Evolutionary conservation across 2,329 filamentous ascomycete genomes (phyloP).

Genomic region (Mycosphaerella sp.): DNA sequence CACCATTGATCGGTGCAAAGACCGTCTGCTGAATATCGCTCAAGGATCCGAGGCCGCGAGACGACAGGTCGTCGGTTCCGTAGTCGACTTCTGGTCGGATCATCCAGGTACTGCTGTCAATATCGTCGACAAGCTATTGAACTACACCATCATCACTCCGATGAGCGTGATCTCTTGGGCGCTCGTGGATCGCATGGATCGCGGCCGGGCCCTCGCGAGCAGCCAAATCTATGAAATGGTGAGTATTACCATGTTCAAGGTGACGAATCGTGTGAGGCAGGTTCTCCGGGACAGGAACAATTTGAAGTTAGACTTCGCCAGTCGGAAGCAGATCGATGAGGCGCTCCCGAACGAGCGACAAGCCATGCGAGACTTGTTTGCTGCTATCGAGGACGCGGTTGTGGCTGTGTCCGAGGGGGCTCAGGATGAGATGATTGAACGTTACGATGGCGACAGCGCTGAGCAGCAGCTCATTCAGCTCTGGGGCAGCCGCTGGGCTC

Average conservation of each 20-base stretch:
- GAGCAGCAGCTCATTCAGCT: slow-evolving; percentile 60
- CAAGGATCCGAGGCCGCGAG: slow-evolving; percentile 67
- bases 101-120: slow-evolving; percentile 88
- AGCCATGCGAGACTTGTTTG: slow-evolving; percentile 74
- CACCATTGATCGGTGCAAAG: slow-evolving; percentile 91
- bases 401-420: slow-evolving; percentile 63
- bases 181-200: slow-evolving; percentile 57
- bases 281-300: slow-evolving; percentile 60
- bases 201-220: slow-evolving; percentile 55
- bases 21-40: slow-evolving; percentile 73
- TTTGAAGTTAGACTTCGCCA: slow-evolving; percentile 50
- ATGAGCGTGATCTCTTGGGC: slow-evolving; percentile 85
- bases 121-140: slow-evolving; percentile 93
- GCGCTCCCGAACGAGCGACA: slow-evolving; percentile 62
- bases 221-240: slow-evolving; percentile 85
- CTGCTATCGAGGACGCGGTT: slow-evolving; percentile 70
- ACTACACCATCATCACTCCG: slow-evolving; percentile 90
- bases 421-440: slow-evolving; percentile 70
- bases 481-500: slow-evolving; percentile 82
- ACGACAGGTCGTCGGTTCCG: slow-evolving; percentile 80
- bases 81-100: slow-evolving; percentile 87
- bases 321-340: slow-evolving; percentile 56
- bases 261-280: slow-evolving; percentile 77
- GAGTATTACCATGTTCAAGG: slow-evolving; percentile 79
- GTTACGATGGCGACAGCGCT: slow-evolving; percentile 50